Percentiles rank a stretch among this genome's conserved stretches.
Evolutionary conservation across 2,329 filamentous ascomycete species (phyloP).

Genomic region (Diplodia seriata): DNA sequence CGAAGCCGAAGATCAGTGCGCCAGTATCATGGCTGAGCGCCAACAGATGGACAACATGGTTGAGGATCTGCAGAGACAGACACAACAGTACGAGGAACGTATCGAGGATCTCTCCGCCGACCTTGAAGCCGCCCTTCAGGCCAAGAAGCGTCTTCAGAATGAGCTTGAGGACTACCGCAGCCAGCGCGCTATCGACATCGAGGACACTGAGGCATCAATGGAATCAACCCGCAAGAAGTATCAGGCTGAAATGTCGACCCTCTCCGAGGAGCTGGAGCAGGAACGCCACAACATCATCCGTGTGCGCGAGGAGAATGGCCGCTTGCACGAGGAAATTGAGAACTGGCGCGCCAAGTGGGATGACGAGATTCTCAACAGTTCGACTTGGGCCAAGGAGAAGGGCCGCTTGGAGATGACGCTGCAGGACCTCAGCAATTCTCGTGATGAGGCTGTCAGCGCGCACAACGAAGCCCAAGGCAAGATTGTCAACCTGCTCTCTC

Average conservation of each 20-base stretch:
- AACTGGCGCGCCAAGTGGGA: constrained; percentile 97
- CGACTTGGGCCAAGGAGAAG: constrained; percentile 98
- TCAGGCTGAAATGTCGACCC: constrained; percentile 85
- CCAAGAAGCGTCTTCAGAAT: constrained; percentile 93
- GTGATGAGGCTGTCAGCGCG: constrained; percentile 89
- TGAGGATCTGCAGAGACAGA: constrained; percentile 88
- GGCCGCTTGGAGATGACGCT: constrained; percentile 87
- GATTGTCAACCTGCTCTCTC: constrained; percentile 86
- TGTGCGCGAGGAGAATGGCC: constrained; percentile 81
- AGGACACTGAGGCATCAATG: constrained; percentile 94
- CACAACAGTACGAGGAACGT: constrained; percentile 87
- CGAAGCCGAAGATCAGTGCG: constrained; percentile 90
- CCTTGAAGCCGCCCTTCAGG: constrained; percentile 81
- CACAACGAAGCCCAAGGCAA: constrained; percentile 96
- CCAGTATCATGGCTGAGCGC: constrained; percentile 87
- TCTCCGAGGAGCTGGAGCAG: constrained; percentile 91
- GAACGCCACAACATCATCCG: constrained; percentile 90
- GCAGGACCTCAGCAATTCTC: constrained; percentile 85
- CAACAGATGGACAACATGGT: constrained; percentile 87
- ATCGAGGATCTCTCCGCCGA: constrained; percentile 92
- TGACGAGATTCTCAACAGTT: constrained; percentile 95
- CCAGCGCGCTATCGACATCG: constrained; percentile 92
- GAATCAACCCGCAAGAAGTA: constrained; percentile 99
- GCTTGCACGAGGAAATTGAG: constrained; percentile 93
- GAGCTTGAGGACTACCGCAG: constrained; percentile 97